Conservation (phyloP, 768 basidiomycete genomes). For the Cystofilobasidium capitatum region DNA sequence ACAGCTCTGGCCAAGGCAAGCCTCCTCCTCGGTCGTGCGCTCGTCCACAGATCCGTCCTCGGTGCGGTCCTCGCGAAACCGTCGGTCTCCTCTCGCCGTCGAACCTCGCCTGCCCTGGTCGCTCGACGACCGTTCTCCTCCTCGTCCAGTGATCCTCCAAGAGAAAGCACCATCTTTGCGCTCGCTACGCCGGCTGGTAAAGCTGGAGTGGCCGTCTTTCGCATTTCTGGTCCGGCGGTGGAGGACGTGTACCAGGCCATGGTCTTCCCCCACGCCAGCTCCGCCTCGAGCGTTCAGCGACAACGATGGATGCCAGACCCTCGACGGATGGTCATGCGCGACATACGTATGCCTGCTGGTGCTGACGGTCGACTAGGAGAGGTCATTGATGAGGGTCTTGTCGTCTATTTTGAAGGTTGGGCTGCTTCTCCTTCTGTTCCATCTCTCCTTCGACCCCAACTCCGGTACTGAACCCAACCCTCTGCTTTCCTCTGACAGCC, state of each 20-base stretch:
- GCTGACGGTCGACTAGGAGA: constrained; percentile 51
- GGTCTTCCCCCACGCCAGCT: constrained; percentile 41
- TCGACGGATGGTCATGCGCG: constrained; percentile 62
- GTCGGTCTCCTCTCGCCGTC: too few species aligned
- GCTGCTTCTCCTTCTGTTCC: constrained; percentile 6
- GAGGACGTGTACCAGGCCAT: constrained; percentile 53
- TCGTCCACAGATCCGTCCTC: too few species aligned
- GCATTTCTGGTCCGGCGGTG: constrained; percentile 71
- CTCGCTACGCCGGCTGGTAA: constrained; percentile 79
- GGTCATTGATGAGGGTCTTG: constrained; percentile 66
- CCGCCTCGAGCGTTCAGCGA: not conserved
- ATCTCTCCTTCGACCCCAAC: not conserved
- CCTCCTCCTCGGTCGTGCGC: too few species aligned
- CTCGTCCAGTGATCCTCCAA: too few species aligned
- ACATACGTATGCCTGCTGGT: constrained; percentile 42
- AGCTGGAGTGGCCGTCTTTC: constrained; percentile 69
- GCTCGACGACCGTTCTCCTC: too few species aligned
- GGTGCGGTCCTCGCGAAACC: too few species aligned
- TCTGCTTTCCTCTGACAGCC: constrained; percentile 43
- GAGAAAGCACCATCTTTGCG: constrained; percentile 58
- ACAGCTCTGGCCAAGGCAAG: too few species aligned
- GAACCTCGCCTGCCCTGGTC: too few species aligned
- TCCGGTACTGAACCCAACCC: not conserved
- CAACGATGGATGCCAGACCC: constrained; percentile 44
- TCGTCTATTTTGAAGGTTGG: constrained; percentile 70